Base-by-base conservation (phyloP, 2,329 filamentous ascomycete genomes). In the Aschersonia sp. region DNA sequence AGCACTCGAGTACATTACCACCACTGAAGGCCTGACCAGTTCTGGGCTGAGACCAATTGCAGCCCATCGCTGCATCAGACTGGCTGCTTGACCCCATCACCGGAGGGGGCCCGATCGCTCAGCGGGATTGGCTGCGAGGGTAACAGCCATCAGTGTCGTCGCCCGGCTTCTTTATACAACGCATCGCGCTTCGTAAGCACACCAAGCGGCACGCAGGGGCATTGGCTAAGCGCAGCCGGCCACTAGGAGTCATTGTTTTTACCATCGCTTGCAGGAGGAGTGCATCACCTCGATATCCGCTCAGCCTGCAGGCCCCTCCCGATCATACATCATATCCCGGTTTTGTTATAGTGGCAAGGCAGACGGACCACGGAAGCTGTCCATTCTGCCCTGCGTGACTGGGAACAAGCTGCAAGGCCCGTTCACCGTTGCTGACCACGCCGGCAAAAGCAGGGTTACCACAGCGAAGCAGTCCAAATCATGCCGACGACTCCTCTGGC, bases 401-500 rank as follows among this genome's bases (percentile, higher is more conserved):
- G 35, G 35, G 12, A 12, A 7, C 35, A 38, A 12, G 35, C 35
- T 4, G 7, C 35, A 12, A 9, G 12, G 35, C 35, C 7, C 35
- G 35, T 9, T 9, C 35, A 38, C 35, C 35, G 20, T 20, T 20
- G 20, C 20, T 20, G 20, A 20, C 20, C 20, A 20, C 20, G 20
- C 20, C 20, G 20, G 20, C 20, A 20, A 20, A 38, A 12, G 7
- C 35, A 4, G 35, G 35, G 35, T 38, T 38, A 12, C 35, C 35
- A 40, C 45, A 47, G 45, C 40, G 28, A 6, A 38, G 5, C 7
- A 12, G 29, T 30, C 31, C 30, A 55, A 55, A 49, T 45, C 55
- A 61, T 63, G 59, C 58, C 59, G 45, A 55, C 53, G 49, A 57
- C 61, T 55, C 58, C 58, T 44, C 54, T 54, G 49, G 57, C 62